Evolutionary conservation across 2,329 filamentous ascomycete genomes (phyloP).

Genomic region (Venturia effusa): DNA sequence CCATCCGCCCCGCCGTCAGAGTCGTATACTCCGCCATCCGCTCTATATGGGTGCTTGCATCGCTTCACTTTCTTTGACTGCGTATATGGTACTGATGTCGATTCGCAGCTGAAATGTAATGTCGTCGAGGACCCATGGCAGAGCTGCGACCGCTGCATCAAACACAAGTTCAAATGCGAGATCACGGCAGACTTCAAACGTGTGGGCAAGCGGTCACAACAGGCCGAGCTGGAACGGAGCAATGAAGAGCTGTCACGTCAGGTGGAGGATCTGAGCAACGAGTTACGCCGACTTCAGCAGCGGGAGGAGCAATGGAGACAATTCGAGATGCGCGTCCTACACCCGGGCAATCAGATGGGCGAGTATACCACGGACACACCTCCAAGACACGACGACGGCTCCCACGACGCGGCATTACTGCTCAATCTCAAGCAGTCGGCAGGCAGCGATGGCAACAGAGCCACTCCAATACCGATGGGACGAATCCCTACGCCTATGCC

Average conservation of each 20-base stretch:
- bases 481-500: constrained; percentile 26
- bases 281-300: constrained; percentile 18
- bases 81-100: constrained; percentile 3
- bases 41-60: neutral
- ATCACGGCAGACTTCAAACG: constrained; percentile 85
- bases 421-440: constrained; percentile 49
- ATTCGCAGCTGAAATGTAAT: constrained; percentile 63
- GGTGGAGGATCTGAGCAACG: constrained; percentile 40
- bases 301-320: neutral
- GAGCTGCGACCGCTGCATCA: constrained; percentile 65
- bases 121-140: constrained; percentile 72
- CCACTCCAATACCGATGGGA: constrained; percentile 22
- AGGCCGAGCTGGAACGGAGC: constrained; percentile 59
- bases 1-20: neutral
- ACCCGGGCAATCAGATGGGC: constrained; percentile 6
- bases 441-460: constrained; percentile 3
- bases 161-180: constrained; percentile 71
- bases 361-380: constrained; percentile 4
- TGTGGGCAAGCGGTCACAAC: constrained; percentile 69
- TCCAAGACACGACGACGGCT: constrained; percentile 29
- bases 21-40: neutral
- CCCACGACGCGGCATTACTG: constrained; percentile 56
- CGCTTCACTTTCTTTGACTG: neutral
- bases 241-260: constrained; percentile 50
- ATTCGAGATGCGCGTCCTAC: neutral